Percentiles rank a stretch among this genome's conserved stretches.
Conservation (phyloP, 192 early-diverging fungal species). For the Umbelopsis sp. region DNA sequence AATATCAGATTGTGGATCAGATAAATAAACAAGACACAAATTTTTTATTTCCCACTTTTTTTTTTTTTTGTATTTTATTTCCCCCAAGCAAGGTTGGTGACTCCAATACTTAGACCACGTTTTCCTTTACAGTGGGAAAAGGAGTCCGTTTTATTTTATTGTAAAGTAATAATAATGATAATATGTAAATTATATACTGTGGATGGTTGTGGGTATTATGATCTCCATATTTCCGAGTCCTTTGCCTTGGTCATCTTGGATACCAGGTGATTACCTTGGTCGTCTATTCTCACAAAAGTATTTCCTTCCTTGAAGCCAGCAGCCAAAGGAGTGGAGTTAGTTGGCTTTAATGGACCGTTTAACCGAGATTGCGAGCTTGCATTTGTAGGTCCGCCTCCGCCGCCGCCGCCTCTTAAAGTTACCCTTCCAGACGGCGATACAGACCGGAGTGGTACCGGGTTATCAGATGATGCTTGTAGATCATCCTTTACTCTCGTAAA, state of each 20-base stretch:
- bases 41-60: neutral
- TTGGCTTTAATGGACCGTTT: constrained; percentile 6
- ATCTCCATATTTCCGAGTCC: constrained; percentile 13
- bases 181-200: neutral
- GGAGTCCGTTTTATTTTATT: neutral
- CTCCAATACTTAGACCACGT: neutral
- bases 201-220: neutral
- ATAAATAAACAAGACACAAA: neutral
- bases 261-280: constrained; percentile 28
- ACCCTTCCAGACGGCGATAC: constrained; percentile 29
- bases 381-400: constrained; percentile 12
- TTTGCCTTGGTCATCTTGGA: constrained; percentile 39
- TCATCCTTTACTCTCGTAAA: neutral
- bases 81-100: too few relatives aligned
- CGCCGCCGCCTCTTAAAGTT: constrained; percentile 15
- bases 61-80: too few relatives aligned
- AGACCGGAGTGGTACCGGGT: constrained; percentile 11
- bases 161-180: neutral
- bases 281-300: constrained; percentile 34
- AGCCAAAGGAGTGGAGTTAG: neutral
- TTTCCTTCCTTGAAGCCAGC: constrained; percentile 33
- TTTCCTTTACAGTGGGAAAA: neutral
- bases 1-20: constrained; percentile 23
- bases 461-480: constrained; percentile 7
- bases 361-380: constrained; percentile 5